phyloP scores from a whole-genome alignment of 306 rosid genomes.

The Glycine tomentella region DNA sequence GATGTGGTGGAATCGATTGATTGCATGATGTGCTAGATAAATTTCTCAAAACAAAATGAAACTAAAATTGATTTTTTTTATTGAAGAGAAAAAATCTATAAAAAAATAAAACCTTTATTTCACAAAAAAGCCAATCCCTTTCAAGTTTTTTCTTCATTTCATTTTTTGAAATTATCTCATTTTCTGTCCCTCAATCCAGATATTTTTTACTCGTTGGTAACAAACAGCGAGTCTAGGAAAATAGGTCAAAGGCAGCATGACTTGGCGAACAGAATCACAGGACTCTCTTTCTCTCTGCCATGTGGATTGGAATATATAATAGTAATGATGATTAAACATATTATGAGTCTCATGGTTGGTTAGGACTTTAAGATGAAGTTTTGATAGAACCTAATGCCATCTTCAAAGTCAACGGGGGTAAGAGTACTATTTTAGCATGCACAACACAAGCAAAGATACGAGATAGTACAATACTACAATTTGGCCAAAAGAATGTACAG shows the following conservation, averaged over 20 bases:
- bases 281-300: not conserved
- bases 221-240: not conserved
- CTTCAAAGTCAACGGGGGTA: not conserved
- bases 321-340: not conserved
- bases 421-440: slow-evolving; percentile 37
- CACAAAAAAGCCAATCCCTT: not conserved
- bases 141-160: not conserved
- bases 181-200: not conserved
- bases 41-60: too few relatives aligned
- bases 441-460: not conserved
- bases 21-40: too few relatives aligned
- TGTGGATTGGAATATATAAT: not conserved
- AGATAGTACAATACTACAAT: not conserved
- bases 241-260: not conserved
- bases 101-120: not conserved
- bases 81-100: not conserved
- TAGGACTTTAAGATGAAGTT: slow-evolving; percentile 5
- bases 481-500: not conserved
- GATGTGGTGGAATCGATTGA: too few relatives aligned
- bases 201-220: not conserved
- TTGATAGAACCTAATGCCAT: slow-evolving; percentile 5
- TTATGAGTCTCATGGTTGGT: slow-evolving; percentile 33
- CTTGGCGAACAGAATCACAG: not conserved
- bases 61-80: not conserved
- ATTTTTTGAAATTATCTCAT: not conserved